Base-by-base conservation (phyloP, 1,139 yeast species). In the Scheffersomyces illinoinensis region DNA sequence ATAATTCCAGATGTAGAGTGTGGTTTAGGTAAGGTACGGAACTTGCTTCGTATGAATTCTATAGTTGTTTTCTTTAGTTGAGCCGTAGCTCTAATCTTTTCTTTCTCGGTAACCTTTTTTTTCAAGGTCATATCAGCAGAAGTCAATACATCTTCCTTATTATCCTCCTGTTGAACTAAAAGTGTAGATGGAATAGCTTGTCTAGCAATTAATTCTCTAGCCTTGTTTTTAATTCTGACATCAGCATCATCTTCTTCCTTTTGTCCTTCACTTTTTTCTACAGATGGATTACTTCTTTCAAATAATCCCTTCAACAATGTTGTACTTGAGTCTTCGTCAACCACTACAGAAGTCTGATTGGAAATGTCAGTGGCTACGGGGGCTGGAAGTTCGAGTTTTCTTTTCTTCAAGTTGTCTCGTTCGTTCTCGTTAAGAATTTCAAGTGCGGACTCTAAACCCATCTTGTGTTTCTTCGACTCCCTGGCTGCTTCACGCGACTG, bases 381-480 rank as follows among this genome's bases (percentile, higher is more conserved):
- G 1, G 75, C 80, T 1, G 92, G 87, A 17, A 90, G 73, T 4
- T 76, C 78, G 24, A 89, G 73, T 62, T 83, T 85, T 17, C 89
- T 76, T 60, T 86, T 82, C 66, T 89, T 86, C 56, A 76, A 64
- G 20, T 71, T 65, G 55, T 77, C 78, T 14, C 77, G 79, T 57
- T 78, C 75, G 14, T 73, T 71, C 23, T 72, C 74, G 5, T 71
- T 70, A 14, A 66, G 65, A 10, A 73, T 58, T 33, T 75, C 80
- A 0, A 83, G 82, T 0, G 82, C 76, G 3, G 78, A 78, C 53
- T 68, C 72, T 20, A 72, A 62, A 10, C 61, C 63, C 39, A 60
- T 71, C 21, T 72, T 71, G 43, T 64, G 51, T 60, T 66, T 57
- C 63, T 66, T 57, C 60, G 60, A 58, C 58, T 67, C 55, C 23